Percentiles rank a stretch among this genome's conserved stretches.
Conservation (phyloP, 179 eudicot species). For the Heliamphora pulchella region DNA sequence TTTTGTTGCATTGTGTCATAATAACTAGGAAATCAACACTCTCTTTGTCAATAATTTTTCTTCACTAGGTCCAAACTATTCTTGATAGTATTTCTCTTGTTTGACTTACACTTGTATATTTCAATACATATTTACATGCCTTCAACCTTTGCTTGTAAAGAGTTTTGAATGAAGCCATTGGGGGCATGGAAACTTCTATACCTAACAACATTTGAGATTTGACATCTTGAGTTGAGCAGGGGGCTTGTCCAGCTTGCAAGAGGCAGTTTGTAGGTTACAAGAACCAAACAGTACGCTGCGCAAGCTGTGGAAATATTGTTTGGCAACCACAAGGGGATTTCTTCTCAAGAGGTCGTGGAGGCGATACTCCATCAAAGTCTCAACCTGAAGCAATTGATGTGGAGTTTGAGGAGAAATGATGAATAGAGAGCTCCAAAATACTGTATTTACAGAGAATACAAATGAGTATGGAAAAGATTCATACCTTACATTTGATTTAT, state of each 20-base stretch:
- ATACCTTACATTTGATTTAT: not conserved
- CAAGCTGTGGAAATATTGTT: slow-evolving; percentile 68
- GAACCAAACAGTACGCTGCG: slow-evolving; percentile 59
- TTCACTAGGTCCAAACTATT: not conserved
- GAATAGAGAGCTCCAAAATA: slow-evolving; percentile 9
- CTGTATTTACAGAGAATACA: not conserved
- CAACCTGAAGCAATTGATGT: slow-evolving; percentile 72
- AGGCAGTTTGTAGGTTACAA: slow-evolving; percentile 69
- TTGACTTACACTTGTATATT: no score
- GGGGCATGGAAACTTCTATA: not conserved
- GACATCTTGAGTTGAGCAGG: slow-evolving; percentile 33
- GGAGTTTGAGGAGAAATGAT: slow-evolving; percentile 69
- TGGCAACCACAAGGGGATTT: slow-evolving; percentile 84
- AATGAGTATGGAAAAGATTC: slow-evolving; percentile 8
- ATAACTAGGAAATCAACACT: not conserved
- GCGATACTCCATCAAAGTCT: slow-evolving; percentile 45
- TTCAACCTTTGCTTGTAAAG: not conserved
- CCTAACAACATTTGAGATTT: no score
- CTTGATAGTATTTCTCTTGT: not conserved
- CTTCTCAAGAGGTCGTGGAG: slow-evolving; percentile 50
- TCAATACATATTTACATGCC: not conserved
- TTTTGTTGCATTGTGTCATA: not conserved
- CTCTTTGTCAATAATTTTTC: not conserved
- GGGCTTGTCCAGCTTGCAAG: slow-evolving; percentile 90
- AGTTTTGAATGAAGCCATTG: not conserved